Evolutionary conservation across 495 filamentous ascomycete genomes (phyloP).

Genomic region (Cryomyces minteri): DNA sequence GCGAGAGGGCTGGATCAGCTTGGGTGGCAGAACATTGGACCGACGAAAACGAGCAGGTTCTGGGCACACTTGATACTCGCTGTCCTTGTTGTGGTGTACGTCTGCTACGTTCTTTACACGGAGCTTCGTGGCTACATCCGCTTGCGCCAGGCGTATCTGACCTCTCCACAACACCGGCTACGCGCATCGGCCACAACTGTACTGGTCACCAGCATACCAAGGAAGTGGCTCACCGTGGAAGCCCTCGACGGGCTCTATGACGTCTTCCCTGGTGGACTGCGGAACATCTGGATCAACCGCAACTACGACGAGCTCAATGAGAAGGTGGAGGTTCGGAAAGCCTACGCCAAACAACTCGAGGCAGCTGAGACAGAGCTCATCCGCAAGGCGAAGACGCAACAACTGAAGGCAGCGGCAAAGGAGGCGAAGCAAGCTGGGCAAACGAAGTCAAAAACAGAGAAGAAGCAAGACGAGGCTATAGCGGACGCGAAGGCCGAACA

Average conservation of each 20-base stretch:
- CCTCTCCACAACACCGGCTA: constrained; percentile 85
- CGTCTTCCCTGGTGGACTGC: constrained; percentile 87
- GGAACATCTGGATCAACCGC: constrained; percentile 93
- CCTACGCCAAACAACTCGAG: constrained; percentile 57
- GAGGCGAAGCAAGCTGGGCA: constrained; percentile 28
- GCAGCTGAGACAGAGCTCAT: constrained; percentile 73
- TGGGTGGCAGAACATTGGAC: constrained; percentile 81
- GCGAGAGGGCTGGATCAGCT: constrained; percentile 53
- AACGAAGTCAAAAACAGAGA: constrained; percentile 32
- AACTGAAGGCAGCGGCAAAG: constrained; percentile 43
- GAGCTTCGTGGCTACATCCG: constrained; percentile 87
- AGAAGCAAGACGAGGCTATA: constrained; percentile 11
- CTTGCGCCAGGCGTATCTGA: constrained; percentile 82
- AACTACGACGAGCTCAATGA: constrained; percentile 75
- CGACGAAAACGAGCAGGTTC: constrained; percentile 48
- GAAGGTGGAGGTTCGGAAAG: constrained; percentile 63
- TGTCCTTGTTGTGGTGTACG: constrained; percentile 56
- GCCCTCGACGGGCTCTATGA: constrained; percentile 77
- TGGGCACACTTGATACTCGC: constrained; percentile 84
- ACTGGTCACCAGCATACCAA: constrained; percentile 73
- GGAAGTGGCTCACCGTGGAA: constrained; percentile 69
- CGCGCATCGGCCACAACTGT: constrained; percentile 95
- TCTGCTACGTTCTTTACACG: constrained; percentile 73
- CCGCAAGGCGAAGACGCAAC: constrained; percentile 46
- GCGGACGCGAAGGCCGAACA: constrained; percentile 36